phyloP scores from a whole-genome alignment of 1,284 basidiomycete genomes.

The Pterulicium gracile region DNA sequence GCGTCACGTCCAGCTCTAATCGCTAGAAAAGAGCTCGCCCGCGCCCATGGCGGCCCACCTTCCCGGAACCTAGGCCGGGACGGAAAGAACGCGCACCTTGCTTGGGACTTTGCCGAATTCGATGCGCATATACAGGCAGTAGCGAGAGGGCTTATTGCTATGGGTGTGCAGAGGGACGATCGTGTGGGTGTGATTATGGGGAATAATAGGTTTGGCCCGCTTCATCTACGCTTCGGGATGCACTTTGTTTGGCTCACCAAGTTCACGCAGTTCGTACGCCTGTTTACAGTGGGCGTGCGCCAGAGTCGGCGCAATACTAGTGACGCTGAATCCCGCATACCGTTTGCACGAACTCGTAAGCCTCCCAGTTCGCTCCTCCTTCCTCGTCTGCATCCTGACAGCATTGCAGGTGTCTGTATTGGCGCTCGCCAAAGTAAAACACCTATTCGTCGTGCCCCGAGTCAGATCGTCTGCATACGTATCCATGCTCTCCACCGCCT shows the following conservation, averaged over 20 bases:
- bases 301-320: constrained; percentile 68
- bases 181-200: constrained; percentile 78
- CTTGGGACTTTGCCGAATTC: constrained; percentile 71
- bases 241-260: too few species aligned
- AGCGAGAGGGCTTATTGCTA: constrained; percentile 54
- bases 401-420: constrained; percentile 42
- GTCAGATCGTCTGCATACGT: constrained; percentile 57
- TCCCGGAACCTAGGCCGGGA: constrained; percentile 36
- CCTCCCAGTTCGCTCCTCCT: constrained; percentile 7
- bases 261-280: constrained; percentile 60
- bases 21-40: constrained; percentile 46
- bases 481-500: constrained; percentile 40
- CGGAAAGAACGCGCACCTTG: constrained; percentile 36
- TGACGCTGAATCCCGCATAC: constrained; percentile 79
- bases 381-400: constrained; percentile 3
- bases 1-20: constrained; percentile 52
- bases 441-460: constrained; percentile 65
- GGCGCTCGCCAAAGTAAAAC: constrained; percentile 56
- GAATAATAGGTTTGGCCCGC: constrained; percentile 66
- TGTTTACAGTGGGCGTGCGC: constrained; percentile 79
- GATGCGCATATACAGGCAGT: constrained; percentile 56
- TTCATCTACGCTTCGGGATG: too few species aligned
- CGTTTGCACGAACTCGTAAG: constrained; percentile 58
- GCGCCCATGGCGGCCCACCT: constrained; percentile 48
- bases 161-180: constrained; percentile 72